These are phyloP conservation scores for Globisporangium paroecandrum DNA, from an alignment of 352 stramenopile species.

Conservation along the genomic window DNA sequence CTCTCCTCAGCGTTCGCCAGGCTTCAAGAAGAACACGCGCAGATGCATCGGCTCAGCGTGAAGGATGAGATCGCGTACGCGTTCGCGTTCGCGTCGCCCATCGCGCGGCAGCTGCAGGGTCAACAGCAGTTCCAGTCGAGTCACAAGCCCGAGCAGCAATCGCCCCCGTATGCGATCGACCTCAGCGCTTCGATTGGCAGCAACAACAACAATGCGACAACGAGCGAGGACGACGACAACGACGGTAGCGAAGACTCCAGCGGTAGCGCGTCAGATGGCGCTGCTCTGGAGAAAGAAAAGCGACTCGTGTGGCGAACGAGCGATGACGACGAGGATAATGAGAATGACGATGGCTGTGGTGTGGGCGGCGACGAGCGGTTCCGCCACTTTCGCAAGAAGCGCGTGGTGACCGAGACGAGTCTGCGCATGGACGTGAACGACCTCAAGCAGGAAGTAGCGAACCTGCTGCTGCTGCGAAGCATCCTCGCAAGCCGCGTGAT, in stretches of 20 bases:
- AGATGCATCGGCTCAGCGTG: not conserved
- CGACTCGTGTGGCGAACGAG: not conserved
- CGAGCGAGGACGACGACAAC: not conserved
- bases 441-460: slow-evolving; percentile 23
- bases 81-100: slow-evolving; percentile 8
- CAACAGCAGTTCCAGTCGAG: not conserved
- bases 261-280: not conserved
- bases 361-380: not conserved
- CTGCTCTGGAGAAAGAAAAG: not conserved
- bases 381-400: slow-evolving; percentile 17
- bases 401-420: slow-evolving; percentile 10
- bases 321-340: no score
- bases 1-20: not conserved
- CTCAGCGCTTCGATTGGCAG: not conserved
- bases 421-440: slow-evolving; percentile 23
- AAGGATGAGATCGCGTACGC: slow-evolving; percentile 15
- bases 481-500: slow-evolving; percentile 20
- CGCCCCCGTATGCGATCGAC: no score
- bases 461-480: slow-evolving; percentile 16
- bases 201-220: not conserved
- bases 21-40: not conserved
- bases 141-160: not conserved
- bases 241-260: not conserved
- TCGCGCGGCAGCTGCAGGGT: not conserved
- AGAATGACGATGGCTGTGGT: not conserved